Percentiles rank a stretch among this genome's conserved stretches.
These are phyloP conservation scores for Trypanosoma caninum DNA, from an alignment of 208 protist species.

Conservation along the genomic window DNA sequence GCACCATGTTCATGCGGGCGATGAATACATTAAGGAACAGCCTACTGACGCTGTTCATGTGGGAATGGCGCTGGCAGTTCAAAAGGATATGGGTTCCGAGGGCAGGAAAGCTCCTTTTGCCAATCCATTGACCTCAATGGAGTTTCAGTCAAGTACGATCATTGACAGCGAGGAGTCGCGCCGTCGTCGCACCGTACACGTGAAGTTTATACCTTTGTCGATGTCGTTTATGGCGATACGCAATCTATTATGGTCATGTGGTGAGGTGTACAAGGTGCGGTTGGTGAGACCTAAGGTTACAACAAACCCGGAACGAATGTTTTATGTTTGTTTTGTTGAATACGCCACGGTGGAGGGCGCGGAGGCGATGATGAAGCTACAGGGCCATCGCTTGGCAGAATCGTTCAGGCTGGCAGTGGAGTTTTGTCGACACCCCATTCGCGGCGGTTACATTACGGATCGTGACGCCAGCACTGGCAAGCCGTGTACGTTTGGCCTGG, in stretches of 20 bases:
- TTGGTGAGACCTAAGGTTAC: conserved; percentile 21
- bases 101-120: too few relatives aligned
- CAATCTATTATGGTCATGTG: conserved; percentile 27
- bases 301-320: conserved; percentile 21
- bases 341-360: conserved; percentile 26
- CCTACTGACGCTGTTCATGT: too few relatives aligned
- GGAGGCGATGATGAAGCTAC: conserved; percentile 10
- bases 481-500: conserved; percentile 42
- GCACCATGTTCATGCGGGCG: too few relatives aligned
- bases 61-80: too few relatives aligned
- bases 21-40: too few relatives aligned
- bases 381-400: conserved; percentile 12
- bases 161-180: conserved; percentile 4
- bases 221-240: conserved; percentile 26
- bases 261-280: conserved; percentile 38
- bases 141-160: too few relatives aligned
- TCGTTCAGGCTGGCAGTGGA: conserved; percentile 27
- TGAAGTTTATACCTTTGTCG: conserved; percentile 32
- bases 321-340: conserved; percentile 47
- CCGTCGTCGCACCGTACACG: conserved; percentile 27
- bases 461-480: conserved; percentile 27
- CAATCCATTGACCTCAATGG: not conserved
- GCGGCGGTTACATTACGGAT: conserved; percentile 33
- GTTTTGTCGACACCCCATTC: conserved; percentile 24
- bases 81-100: not conserved